Evolutionary conservation across 805 yeast genomes (phyloP), one percentile per base, ranked within the genome.

Genomic region (Teunomyces tritomae): DNA sequence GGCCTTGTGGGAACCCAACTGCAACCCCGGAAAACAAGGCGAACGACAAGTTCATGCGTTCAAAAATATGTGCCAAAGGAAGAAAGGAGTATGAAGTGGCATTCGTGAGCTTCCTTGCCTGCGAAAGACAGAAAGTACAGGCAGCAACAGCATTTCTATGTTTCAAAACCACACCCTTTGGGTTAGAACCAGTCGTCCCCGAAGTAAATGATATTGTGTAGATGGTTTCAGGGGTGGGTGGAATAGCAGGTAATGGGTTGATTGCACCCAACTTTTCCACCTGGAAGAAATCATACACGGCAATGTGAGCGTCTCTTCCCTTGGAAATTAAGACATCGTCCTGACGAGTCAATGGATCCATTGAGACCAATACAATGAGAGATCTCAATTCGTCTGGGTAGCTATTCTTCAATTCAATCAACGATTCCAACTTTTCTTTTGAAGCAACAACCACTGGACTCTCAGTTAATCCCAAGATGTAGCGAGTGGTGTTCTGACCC

Each of bases 131-230:
- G 28, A 50, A 49, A 4, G 52, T 51, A 7, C 53, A 50, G 14
- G 57, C 60, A 10, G 60, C 45, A 16, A 58, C 56, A 4, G 58
- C 59, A 36, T 49, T 54, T 11, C 45, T 45, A 36, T 63, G 67
- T 13, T 60, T 49, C 51, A 85, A 68, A 28, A 82, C 80, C 24
- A 84, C 92, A 57, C 92, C 92, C 70, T 87, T 87, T 51, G 92
- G 89, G 46, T 65, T 57, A 37, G 83, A 78, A 47, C 94, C 91
- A n/a, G 87, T 82, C 17, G 89, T 83, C 36, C 80, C 76, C 5
- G 87, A 85, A 40, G 78, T 69, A 49, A 75, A 74, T 16, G 74
- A 69, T 28, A 74, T 70, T 17, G 78, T 72, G 53, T 64, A 71
- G 20, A 65, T 51, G 9, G 74, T 53, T 9, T 70, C 68, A 16